These are phyloP conservation scores for Lasiodiplodia citricola DNA, from an alignment of 2,329 filamentous ascomycete genomes.

Conservation along the genomic window DNA sequence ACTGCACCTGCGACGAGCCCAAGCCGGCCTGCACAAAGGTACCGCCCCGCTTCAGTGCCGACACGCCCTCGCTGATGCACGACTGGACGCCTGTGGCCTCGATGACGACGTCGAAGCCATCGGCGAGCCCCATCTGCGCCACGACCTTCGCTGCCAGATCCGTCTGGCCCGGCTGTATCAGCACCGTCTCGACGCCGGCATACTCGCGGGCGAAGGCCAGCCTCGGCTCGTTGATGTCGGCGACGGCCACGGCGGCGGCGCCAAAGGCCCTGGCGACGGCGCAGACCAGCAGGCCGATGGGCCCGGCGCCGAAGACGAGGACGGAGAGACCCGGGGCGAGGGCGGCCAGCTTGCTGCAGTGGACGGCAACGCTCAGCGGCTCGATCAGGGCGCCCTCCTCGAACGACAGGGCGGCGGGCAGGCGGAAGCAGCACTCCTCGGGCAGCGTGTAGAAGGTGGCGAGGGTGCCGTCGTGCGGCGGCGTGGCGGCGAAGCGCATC, in stretches of 20 bases:
- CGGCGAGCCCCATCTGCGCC: background rate
- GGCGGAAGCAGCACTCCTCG: slow-evolving; percentile 49
- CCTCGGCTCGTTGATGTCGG: slow-evolving; percentile 63
- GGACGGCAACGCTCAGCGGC: slow-evolving; percentile 82
- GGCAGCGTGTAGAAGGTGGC: slow-evolving; percentile 49
- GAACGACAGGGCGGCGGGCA: slow-evolving; percentile 45
- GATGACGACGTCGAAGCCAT: slow-evolving; percentile 31
- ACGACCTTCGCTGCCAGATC: slow-evolving; percentile 26
- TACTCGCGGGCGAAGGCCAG: slow-evolving; percentile 64
- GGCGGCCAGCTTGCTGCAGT: slow-evolving; percentile 76
- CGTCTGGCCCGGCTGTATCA: slow-evolving; percentile 26
- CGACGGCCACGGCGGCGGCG: slow-evolving; percentile 67
- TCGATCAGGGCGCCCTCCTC: slow-evolving; percentile 47
- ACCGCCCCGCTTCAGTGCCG: slow-evolving; percentile 30
- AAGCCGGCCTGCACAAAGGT: slow-evolving; percentile 35
- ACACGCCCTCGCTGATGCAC: slow-evolving; percentile 31
- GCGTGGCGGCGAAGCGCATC: slow-evolving; percentile 50
- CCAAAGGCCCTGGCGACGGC: slow-evolving; percentile 66
- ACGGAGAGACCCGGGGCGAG: slow-evolving; percentile 76
- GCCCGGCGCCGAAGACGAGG: slow-evolving; percentile 85
- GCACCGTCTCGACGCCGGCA: slow-evolving; percentile 61
- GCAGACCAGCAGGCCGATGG: slow-evolving; percentile 57
- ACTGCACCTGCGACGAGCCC: slow-evolving; percentile 30
- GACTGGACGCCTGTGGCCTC: slow-evolving; percentile 34
- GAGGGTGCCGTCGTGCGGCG: slow-evolving; percentile 50